Conservation (phyloP, 2,329 filamentous ascomycete species). For the Nemania sp. region DNA sequence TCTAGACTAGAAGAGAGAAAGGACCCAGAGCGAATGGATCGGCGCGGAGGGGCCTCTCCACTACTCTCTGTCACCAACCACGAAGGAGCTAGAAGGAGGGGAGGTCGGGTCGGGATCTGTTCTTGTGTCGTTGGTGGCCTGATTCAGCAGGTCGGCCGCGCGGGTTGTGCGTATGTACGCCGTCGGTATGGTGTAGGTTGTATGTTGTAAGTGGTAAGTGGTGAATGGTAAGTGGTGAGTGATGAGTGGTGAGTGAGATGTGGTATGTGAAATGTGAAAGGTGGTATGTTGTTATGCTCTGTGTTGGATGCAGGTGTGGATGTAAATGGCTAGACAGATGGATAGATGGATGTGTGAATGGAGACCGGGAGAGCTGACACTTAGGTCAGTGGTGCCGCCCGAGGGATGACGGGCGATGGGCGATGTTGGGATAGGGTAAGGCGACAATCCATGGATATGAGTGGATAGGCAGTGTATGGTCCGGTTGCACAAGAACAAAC, state of each 20-base stretch:
- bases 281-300: too few relatives aligned
- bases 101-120: conserved; percentile 18
- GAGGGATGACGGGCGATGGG: conserved; percentile 1
- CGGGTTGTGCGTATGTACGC: neutral
- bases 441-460: neutral
- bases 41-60: conserved; percentile 18
- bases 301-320: too few relatives aligned
- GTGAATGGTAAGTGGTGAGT: too few relatives aligned
- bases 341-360: conserved; percentile 4
- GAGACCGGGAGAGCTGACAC: conserved; percentile 19
- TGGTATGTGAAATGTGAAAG: too few relatives aligned
- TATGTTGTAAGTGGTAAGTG: neutral
- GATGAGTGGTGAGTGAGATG: too few relatives aligned
- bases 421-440: conserved; percentile 6
- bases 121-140: conserved; percentile 21
- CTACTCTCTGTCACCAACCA: neutral
- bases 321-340: too few relatives aligned
- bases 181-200: too few relatives aligned
- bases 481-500: conserved; percentile 2
- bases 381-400: conserved; percentile 7
- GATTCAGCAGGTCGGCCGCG: conserved; percentile 19
- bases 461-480: neutral
- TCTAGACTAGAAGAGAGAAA: conserved; percentile 15
- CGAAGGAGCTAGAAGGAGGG: conserved; percentile 8
- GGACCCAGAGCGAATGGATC: conserved; percentile 10